Evolutionary conservation across 1,139 yeast species (phyloP), one percentile per base, ranked within the genome.

Genomic region (Hansenula lynferdii): DNA sequence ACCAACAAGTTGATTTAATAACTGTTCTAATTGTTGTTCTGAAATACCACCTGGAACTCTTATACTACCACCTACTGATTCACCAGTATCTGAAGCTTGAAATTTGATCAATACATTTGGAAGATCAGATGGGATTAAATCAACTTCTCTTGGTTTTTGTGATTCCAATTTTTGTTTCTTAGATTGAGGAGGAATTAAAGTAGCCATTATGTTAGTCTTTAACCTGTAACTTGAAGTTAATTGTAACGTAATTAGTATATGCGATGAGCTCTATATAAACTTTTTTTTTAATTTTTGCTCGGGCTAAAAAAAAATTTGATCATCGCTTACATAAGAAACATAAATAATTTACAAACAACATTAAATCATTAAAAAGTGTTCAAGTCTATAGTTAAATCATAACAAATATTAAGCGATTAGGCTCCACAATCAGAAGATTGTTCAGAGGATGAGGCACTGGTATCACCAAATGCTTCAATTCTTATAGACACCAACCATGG

Each of bases 71-170:
- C 97, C 96, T 19, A 84, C 72, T 6, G 78, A 64, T 49, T 85
- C 95, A 35, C 97, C 97, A n/a, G 96, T 80, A 56, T 90, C 98
- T 11, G 95, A 79, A 1, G 97, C 96, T 59, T 87, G 94, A 60
- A 92, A 89, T 58, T 81, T 84, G 41, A 92, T 78, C 41, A 89
- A 74, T 18, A 92, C 96, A 67, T 87, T 80, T 20, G 97, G 96
- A 29, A 90, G 64, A 53, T 86, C 94, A 2, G 63, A 69, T 1
- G 97, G 97, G 18, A 85, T 67, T 11, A 83, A 61, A 40, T 79
- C 82, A 14, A 85, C 83, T 38, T 82, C 92, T 40, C 85, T 77
- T 11, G 85, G 86, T 54, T 77, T 72, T 58, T 89, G 97, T 6
- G 95, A 95, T 49, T 75, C 85, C 54, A 80, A 77, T 62, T 77